Percentiles rank a stretch among this genome's conserved stretches.
Evolutionary conservation across 2,329 filamentous ascomycete genomes (phyloP).

Genomic region (Sarocladium brachiariae): DNA sequence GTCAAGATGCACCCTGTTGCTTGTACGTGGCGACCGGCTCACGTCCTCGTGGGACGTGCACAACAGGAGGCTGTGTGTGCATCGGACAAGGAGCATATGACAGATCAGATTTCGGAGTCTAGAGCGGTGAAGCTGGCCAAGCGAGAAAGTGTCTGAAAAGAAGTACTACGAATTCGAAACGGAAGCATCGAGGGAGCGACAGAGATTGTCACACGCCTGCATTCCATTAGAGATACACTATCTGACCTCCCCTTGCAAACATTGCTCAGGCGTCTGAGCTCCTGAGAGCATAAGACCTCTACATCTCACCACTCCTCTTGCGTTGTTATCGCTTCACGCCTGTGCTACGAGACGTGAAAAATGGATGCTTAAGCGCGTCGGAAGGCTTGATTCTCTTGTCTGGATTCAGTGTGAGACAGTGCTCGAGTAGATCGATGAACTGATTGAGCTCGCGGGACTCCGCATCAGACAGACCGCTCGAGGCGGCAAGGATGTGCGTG

Average conservation of each 20-base stretch:
- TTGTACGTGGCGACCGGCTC: too few species aligned
- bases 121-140: background rate
- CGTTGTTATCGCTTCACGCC: constrained; percentile 1
- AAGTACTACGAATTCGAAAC: background rate
- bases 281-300: too few species aligned
- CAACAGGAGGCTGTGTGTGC: background rate
- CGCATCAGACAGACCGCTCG: constrained; percentile 61
- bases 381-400: constrained; percentile 83
- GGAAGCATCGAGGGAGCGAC: background rate
- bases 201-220: background rate
- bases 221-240: background rate
- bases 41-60: too few species aligned
- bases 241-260: too few species aligned
- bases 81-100: background rate
- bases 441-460: constrained; percentile 72
- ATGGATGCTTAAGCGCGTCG: constrained; percentile 84
- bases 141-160: background rate
- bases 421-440: constrained; percentile 83
- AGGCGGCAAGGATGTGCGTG: constrained; percentile 65
- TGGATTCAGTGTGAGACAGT: constrained; percentile 82
- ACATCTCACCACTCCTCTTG: background rate
- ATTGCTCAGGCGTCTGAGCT: too few species aligned
- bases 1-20: too few species aligned
- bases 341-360: constrained; percentile 49
- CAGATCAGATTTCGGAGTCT: background rate